These are phyloP conservation scores for Apiospora koreana DNA, from an alignment of 2,329 filamentous ascomycete species.

Conservation along the genomic window DNA sequence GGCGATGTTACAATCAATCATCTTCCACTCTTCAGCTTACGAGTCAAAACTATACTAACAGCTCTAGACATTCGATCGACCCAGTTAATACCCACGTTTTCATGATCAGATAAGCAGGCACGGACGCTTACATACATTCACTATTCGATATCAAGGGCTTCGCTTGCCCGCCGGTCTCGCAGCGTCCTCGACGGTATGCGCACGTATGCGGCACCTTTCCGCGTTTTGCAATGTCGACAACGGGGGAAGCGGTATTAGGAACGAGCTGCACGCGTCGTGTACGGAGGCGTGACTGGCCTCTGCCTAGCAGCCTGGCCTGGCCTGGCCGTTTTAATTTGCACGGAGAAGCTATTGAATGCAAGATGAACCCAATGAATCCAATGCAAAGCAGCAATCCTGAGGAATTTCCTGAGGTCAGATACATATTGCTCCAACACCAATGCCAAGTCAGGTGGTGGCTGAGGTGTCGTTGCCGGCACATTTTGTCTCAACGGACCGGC, in stretches of 20 bases:
- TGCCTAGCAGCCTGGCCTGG: neutral
- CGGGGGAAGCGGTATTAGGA: neutral
- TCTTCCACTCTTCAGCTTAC: neutral
- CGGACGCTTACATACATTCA: neutral
- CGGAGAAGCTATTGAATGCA: neutral
- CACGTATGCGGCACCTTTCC: neutral
- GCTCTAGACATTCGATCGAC: neutral
- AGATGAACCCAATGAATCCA: neutral
- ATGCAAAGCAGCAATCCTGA: neutral
- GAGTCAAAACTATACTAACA: neutral
- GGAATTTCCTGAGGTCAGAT: neutral
- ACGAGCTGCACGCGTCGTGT: neutral
- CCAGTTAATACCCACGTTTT: neutral
- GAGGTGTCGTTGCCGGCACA: constrained; percentile 2
- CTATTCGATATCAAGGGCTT: neutral
- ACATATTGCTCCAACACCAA: neutral
- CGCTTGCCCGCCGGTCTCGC: neutral
- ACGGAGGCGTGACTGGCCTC: neutral
- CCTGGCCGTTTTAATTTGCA: neutral
- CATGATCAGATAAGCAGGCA: constrained; percentile 5
- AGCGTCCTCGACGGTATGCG: neutral
- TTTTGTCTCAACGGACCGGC: constrained; percentile 1
- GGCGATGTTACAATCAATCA: neutral
- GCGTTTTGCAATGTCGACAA: neutral
- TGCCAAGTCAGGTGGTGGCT: neutral